phyloP scores from a whole-genome alignment of 805 yeast genomes.

The Jamesozyma rosinii region DNA sequence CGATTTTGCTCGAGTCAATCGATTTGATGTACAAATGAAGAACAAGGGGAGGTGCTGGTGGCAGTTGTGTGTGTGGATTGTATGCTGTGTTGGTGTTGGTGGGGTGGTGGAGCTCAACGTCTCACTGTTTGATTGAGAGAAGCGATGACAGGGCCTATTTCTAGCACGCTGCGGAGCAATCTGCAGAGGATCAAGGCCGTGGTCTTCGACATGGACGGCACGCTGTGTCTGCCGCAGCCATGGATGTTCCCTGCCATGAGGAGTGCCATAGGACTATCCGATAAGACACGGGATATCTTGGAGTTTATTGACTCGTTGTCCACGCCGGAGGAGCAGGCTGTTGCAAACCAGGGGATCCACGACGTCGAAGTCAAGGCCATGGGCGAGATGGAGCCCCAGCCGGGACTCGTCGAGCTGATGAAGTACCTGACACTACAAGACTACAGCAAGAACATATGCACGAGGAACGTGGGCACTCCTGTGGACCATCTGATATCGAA shows the following conservation, averaged over 20 bases:
- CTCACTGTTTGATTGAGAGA: too few species aligned
- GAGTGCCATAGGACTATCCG: constrained; percentile 42
- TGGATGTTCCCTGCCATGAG: constrained; percentile 56
- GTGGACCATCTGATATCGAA: constrained; percentile 42
- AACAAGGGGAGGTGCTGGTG: too few species aligned
- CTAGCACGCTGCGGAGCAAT: not conserved
- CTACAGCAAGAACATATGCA: constrained; percentile 49
- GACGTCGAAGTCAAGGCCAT: constrained; percentile 55
- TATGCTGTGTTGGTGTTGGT: too few species aligned
- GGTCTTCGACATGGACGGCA: constrained; percentile 76
- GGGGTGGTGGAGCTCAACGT: too few species aligned
- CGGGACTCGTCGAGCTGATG: constrained; percentile 40
- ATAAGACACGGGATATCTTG: constrained; percentile 42
- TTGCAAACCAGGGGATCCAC: constrained; percentile 40
- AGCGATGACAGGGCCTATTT: not conserved
- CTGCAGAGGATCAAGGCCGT: constrained; percentile 37
- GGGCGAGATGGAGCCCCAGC: constrained; percentile 45
- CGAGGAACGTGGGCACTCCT: constrained; percentile 48
- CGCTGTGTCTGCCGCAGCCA: constrained; percentile 56
- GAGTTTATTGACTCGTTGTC: constrained; percentile 38
- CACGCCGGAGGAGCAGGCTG: constrained; percentile 30
- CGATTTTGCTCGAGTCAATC: too few species aligned
- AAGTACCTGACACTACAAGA: constrained; percentile 21
- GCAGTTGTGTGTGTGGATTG: too few species aligned
- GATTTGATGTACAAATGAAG: too few species aligned